Evolutionary conservation across 495 filamentous ascomycete species (phyloP), one percentile per base, ranked within the genome.

Genomic region (Lophiostoma macrostomum): DNA sequence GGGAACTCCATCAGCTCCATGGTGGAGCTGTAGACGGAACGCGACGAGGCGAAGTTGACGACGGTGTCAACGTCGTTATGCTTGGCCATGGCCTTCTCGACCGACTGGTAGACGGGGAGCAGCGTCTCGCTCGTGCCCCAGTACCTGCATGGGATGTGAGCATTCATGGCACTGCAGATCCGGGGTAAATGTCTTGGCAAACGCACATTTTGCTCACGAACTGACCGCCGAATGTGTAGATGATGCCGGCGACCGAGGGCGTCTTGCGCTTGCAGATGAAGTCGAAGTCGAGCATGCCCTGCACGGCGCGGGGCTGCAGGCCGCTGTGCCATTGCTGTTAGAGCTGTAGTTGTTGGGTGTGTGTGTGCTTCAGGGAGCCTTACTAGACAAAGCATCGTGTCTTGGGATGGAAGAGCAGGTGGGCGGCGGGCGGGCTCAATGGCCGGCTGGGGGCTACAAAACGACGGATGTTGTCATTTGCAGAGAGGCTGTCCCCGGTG

Each of bases 221-320:
- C 71, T 98, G 93, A 47, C 93, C 93, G 73, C 93, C 93, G 69
- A 98, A 98, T 63, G 93, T 96, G 80, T 98, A 98, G 77, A 98
- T 97, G 74, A 98, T 98, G 73, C 90, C 93, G 60, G 93, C 93
- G 42, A 98, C 93, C 56, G 93, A 97, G 51, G 93, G 93, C 13
- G 90, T 95, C 69, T 79, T 79, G 53, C 93, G 88, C 81, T 96
- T 97, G 89, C 93, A 98, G 76, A 98, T 98, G 82, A 97, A 98
- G 80, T 98, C 93, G 74, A 98, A 98, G 73, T 98, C 93, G 69
- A 98, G 87, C 93, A 97, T 98, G 73, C 94, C 94, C 79, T 98
- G 93, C 62, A 96, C 94, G 64, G 93, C 93, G 69, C 89, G 83
- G 60, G 94, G 94, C 76, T 98, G 93, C 67, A 98, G 84, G 65